Percentiles rank a stretch among this genome's conserved stretches.
phyloP scores from a whole-genome alignment of 78 protist species.

The Capsaspora owczarzaki region DNA sequence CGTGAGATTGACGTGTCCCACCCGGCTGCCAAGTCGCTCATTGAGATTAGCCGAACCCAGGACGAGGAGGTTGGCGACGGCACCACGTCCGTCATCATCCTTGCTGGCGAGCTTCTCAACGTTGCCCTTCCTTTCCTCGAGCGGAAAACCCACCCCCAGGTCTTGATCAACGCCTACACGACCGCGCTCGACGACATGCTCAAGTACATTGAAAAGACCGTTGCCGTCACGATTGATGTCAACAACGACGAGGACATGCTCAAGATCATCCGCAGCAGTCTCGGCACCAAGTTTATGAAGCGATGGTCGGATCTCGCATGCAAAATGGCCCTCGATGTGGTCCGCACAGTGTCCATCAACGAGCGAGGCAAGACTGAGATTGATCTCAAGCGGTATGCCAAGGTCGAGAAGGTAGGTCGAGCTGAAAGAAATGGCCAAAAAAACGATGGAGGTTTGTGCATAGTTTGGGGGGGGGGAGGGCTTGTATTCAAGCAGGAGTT shows the following conservation, averaged over 20 bases:
- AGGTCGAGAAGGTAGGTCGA: conserved; percentile 78
- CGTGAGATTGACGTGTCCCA: conserved; percentile 81
- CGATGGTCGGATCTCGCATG: conserved; percentile 61
- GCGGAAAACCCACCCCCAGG: conserved; percentile 77
- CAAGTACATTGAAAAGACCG: conserved; percentile 39
- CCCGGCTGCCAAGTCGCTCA: conserved; percentile 95
- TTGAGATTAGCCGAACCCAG: conserved; percentile 93
- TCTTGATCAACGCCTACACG: conserved; percentile 71
- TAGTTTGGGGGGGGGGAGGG: too few species aligned
- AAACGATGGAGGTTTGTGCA: too few species aligned
- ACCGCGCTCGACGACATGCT: conserved; percentile 66
- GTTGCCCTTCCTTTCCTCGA: conserved; percentile 28
- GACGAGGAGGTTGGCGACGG: conserved; percentile 99
- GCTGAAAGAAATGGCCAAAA: too few species aligned
- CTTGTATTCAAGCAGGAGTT: too few species aligned
- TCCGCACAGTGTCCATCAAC: conserved; percentile 62
- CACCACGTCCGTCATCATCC: conserved; percentile 97
- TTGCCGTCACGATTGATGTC: conserved; percentile 46
- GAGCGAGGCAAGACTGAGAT: conserved; percentile 70
- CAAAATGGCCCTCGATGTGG: conserved; percentile 93
- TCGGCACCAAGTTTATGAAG: conserved; percentile 81
- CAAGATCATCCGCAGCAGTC: conserved; percentile 68
- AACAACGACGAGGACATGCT: conserved; percentile 74
- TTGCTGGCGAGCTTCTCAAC: conserved; percentile 80
- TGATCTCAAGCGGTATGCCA: conserved; percentile 93